Evolutionary conservation across 495 filamentous ascomycete species (phyloP).

Genomic region (Penicillium nucicola): DNA sequence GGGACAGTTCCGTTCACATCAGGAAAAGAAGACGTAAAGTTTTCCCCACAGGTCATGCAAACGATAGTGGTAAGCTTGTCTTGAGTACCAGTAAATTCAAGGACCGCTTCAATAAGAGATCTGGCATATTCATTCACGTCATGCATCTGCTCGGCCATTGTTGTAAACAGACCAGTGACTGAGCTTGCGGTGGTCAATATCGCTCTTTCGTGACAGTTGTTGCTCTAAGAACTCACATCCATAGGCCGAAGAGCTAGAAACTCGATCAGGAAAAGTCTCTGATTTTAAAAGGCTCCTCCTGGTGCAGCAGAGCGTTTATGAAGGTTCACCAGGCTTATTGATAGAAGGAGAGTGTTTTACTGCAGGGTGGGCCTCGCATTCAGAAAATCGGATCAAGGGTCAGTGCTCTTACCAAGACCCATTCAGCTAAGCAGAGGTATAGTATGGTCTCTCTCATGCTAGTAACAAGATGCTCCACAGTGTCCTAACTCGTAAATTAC

Average conservation of each 20-base stretch:
- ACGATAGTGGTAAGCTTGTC: neutral
- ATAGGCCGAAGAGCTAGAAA: neutral
- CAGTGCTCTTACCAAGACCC: neutral
- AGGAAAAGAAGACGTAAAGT: neutral
- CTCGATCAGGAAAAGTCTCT: neutral
- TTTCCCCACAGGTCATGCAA: neutral
- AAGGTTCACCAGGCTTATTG: neutral
- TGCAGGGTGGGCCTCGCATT: neutral
- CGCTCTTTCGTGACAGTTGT: neutral
- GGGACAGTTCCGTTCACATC: neutral
- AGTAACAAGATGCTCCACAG: neutral
- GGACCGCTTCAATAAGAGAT: neutral
- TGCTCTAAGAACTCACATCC: neutral
- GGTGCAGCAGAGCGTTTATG: neutral
- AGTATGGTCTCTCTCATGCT: neutral
- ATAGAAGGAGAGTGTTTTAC: neutral
- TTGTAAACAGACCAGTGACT: neutral
- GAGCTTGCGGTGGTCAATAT: neutral
- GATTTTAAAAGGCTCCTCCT: no score
- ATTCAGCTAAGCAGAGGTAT: neutral
- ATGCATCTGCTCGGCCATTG: neutral
- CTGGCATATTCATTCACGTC: neutral
- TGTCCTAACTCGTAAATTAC: neutral
- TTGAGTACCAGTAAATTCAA: neutral
- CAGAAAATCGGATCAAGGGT: neutral